Percentiles rank a stretch among this genome's conserved stretches.
Evolutionary conservation across 768 basidiomycete genomes (phyloP).

Genomic region (Kwoniella heveanensis): DNA sequence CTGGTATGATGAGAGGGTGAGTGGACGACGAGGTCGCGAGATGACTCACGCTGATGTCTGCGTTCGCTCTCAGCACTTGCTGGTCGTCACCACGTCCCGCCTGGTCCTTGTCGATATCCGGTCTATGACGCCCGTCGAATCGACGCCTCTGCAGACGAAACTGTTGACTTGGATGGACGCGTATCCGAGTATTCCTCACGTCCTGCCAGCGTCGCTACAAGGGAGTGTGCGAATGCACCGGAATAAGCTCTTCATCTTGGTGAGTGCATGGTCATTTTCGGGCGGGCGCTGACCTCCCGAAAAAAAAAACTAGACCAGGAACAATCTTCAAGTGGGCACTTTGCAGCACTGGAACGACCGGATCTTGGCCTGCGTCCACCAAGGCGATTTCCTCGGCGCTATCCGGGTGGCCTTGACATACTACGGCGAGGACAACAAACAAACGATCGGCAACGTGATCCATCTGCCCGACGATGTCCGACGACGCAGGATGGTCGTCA

Average conservation of each 20-base stretch:
- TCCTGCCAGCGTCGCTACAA: constrained; percentile 26
- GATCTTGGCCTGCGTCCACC: constrained; percentile 76
- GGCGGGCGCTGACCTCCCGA: neutral
- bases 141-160: constrained; percentile 35
- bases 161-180: constrained; percentile 30
- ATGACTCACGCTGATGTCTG: constrained; percentile 14
- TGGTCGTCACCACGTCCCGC: constrained; percentile 63
- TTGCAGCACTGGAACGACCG: constrained; percentile 94
- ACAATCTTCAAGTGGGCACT: constrained; percentile 72
- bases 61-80: constrained; percentile 64
- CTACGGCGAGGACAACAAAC: constrained; percentile 69
- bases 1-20: constrained; percentile 85
- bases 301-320: constrained; percentile 29
- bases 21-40: constrained; percentile 55
- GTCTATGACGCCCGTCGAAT: constrained; percentile 59
- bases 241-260: constrained; percentile 86
- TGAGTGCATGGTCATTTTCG: constrained; percentile 54
- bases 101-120: constrained; percentile 73
- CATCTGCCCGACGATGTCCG: constrained; percentile 72
- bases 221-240: constrained; percentile 81
- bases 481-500: constrained; percentile 69
- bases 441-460: constrained; percentile 81
- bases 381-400: constrained; percentile 84
- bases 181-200: neutral
- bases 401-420: constrained; percentile 83